Evolutionary conservation across 1,284 basidiomycete genomes (phyloP).

Genomic region (Trichosporon sp.): DNA sequence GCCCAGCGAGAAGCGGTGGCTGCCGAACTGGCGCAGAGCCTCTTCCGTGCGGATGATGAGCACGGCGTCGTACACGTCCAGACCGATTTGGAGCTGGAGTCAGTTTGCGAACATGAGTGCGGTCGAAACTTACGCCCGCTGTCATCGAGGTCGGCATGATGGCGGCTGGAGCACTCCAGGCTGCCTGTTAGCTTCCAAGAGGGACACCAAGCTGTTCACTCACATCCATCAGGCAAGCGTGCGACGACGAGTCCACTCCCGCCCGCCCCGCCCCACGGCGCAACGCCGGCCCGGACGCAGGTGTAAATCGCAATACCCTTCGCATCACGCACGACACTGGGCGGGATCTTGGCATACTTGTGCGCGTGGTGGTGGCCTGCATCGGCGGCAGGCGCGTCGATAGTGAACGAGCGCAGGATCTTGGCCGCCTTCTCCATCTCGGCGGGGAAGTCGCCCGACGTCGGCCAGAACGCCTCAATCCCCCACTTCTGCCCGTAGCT

Average conservation of each 20-base stretch:
- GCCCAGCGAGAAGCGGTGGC: slow-evolving; percentile 19
- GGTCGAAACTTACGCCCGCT: slow-evolving; percentile 12
- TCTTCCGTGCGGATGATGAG: slow-evolving; percentile 22
- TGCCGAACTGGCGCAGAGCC: slow-evolving; percentile 23
- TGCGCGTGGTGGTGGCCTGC: slow-evolving; percentile 17
- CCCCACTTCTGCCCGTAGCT: slow-evolving; percentile 18
- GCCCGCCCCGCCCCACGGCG: slow-evolving; percentile 13
- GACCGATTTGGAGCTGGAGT: neutral
- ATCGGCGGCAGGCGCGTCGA: slow-evolving; percentile 16
- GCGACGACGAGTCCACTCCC: slow-evolving; percentile 7
- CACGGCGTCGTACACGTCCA: slow-evolving; percentile 24
- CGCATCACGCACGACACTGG: slow-evolving; percentile 16
- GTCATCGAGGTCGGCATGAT: slow-evolving; percentile 21
- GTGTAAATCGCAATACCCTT: slow-evolving; percentile 21
- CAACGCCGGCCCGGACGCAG: slow-evolving; percentile 13
- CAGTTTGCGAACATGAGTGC: neutral
- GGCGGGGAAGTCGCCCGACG: slow-evolving; percentile 48
- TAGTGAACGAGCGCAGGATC: slow-evolving; percentile 50
- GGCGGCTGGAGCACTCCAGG: slow-evolving; percentile 10
- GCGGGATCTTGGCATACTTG: slow-evolving; percentile 15
- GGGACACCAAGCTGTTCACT: neutral
- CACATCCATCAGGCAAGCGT: slow-evolving; percentile 6
- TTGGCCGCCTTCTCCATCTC: slow-evolving; percentile 58
- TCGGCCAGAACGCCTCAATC: slow-evolving; percentile 24
- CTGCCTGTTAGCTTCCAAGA: neutral